A percentile compares a stretch with the other conserved stretches of the same genome.
These are phyloP conservation scores for Camelina hispida DNA, from an alignment of 345 rosid genomes.

Conservation along the genomic window DNA sequence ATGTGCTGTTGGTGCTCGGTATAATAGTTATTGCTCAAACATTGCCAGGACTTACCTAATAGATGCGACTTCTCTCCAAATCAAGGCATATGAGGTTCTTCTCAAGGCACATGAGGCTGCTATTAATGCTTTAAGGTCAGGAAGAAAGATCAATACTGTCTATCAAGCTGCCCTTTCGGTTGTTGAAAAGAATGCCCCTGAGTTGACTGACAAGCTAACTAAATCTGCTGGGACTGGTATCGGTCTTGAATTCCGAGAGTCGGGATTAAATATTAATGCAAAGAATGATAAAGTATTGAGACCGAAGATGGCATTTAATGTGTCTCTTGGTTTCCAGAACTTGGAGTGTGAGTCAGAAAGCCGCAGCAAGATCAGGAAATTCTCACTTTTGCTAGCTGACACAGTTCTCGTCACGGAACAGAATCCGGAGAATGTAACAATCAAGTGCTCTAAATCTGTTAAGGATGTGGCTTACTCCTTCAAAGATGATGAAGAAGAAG, in stretches of 20 bases:
- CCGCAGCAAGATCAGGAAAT: conserved; percentile 69
- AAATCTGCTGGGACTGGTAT: conserved; percentile 98
- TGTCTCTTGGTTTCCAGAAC: conserved; percentile 89
- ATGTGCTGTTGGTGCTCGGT: conserved; percentile 86
- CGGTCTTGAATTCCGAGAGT: conserved; percentile 95
- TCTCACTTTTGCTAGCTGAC: conserved; percentile 83
- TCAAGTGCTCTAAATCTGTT: conserved; percentile 76
- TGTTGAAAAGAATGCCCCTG: conserved; percentile 84
- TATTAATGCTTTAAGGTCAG: conserved; percentile 70
- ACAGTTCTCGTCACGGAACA: conserved; percentile 79
- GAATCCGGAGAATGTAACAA: conserved; percentile 65
- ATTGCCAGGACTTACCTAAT: conserved; percentile 83
- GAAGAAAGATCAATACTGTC: conserved; percentile 64
- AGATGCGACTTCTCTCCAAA: conserved; percentile 82
- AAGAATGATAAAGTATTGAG: conserved; percentile 73
- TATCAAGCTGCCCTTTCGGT: conserved; percentile 83
- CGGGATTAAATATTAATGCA: conserved; percentile 75
- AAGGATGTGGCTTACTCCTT: conserved; percentile 91
- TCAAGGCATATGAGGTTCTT: conserved; percentile 90
- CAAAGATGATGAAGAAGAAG: conserved; percentile 89
- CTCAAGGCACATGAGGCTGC: conserved; percentile 95
- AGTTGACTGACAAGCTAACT: conserved; percentile 68
- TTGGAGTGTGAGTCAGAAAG: conserved; percentile 62
- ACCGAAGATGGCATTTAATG: conserved; percentile 80
- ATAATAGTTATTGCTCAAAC: conserved; percentile 92